phyloP scores from a whole-genome alignment of 208 protist species.

The Trypanosoma theileri region DNA sequence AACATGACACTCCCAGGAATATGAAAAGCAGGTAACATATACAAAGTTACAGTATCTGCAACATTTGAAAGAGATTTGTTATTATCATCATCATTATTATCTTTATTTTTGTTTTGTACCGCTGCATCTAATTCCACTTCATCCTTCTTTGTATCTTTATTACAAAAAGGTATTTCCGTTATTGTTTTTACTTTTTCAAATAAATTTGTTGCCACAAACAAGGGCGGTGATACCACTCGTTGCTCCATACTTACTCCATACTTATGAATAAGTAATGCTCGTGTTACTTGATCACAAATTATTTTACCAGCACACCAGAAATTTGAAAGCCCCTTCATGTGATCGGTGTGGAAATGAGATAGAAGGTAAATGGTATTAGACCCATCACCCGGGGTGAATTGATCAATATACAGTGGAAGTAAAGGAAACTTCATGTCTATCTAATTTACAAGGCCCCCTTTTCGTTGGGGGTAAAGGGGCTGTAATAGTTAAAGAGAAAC shows the following conservation, averaged over 20 bases:
- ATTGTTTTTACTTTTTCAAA: not conserved
- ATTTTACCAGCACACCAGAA: constrained; percentile 61
- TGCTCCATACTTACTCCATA: constrained; percentile 28
- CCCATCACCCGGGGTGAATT: constrained; percentile 30
- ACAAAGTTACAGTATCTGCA: not conserved
- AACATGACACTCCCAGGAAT: constrained; percentile 82
- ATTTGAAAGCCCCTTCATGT: constrained; percentile 74
- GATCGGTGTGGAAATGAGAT: constrained; percentile 89
- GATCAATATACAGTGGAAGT: constrained; percentile 57
- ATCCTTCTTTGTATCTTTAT: not conserved
- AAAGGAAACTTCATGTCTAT: constrained; percentile 48
- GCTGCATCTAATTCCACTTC: not conserved
- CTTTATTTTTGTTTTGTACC: not conserved
- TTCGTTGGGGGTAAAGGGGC: not conserved
- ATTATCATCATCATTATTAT: not conserved
- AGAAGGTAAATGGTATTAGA: constrained; percentile 46
- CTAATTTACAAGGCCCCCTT: not conserved
- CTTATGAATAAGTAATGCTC: constrained; percentile 46
- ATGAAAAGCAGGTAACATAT: constrained; percentile 64
- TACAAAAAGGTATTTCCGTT: not conserved
- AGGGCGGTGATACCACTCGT: not conserved
- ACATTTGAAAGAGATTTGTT: not conserved
- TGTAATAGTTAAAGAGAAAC: not conserved
- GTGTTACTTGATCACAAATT: constrained; percentile 54
- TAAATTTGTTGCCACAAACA: constrained; percentile 14